Base-by-base conservation (phyloP, 306 rosid genomes). In the Vicia faba region DNA sequence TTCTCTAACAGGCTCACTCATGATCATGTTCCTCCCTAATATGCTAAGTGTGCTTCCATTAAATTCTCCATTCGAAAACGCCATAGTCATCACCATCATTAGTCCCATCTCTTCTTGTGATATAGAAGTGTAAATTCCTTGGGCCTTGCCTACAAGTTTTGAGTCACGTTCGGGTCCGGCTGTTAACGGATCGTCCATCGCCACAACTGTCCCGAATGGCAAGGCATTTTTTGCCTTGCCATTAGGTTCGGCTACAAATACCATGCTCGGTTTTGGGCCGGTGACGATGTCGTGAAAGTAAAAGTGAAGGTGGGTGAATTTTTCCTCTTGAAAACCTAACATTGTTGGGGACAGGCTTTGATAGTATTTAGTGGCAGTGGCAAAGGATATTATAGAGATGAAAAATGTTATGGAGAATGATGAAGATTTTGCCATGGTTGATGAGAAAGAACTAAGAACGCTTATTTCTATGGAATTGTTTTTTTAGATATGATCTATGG, bases 251-350 rank as follows among this genome's bases (percentile, higher is more conserved):
- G 85, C 85, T 0, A 85, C 84, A 13, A 57, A 16, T 13, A 79
- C 64, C 59, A 67, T 69, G 16, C 73, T 69, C 4, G 87, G 86
- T 1, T 81, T 81, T 13, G 61, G 78, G 12, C 91, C 83, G 1
- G 83, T 15, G 46, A 76, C 78, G 0, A 72, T 45, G 60, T 88
- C 91, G 11, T 85, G 95, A 75, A 85, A 81, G 85, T 46, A 88
- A 84, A 85, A 88, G 66, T 81, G 87, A 23, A 87, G 84, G 53
- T 85, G 90, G 57, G 74, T 81, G 28, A 87, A 58, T 68, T 69
- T 83, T 65, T 88, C 91, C 43, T 66, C 71, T 1, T 46, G 65
- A 11, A 85, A 68, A 1, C 82, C 86, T 10, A 76, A 8, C 0
- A 63, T 35, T 0, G 67, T 14, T 23, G 81, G 84, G 3, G 76